A percentile compares a stretch with the other conserved stretches of the same genome.
Conservation (phyloP, 1,284 basidiomycete species). For the Cutaneotrichosporon cutaneum region DNA sequence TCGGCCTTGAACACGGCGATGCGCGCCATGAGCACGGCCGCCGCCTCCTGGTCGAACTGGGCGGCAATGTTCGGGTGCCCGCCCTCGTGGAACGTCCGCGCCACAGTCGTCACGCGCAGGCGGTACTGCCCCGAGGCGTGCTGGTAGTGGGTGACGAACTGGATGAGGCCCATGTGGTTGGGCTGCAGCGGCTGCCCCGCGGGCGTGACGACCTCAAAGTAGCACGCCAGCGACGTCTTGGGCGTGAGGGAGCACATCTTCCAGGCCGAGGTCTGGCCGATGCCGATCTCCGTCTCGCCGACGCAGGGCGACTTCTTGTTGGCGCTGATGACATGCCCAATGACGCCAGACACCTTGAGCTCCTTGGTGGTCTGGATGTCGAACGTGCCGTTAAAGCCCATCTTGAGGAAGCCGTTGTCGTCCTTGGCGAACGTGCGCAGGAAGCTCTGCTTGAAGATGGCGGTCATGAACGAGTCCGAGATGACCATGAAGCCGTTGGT, state of each 20-base stretch:
- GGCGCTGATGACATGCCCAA: slow-evolving; percentile 94
- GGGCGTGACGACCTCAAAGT: slow-evolving; percentile 99
- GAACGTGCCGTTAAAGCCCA: slow-evolving; percentile 99
- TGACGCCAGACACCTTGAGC: slow-evolving; percentile 95
- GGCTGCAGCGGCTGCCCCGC: slow-evolving; percentile 90
- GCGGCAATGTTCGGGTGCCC: slow-evolving; percentile 89
- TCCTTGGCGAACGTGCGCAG: slow-evolving; percentile 92
- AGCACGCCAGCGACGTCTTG: slow-evolving; percentile 84
- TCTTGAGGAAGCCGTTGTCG: slow-evolving; percentile 84
- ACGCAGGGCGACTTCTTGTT: slow-evolving; percentile 96
- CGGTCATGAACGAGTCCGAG: slow-evolving; percentile 96
- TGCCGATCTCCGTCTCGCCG: slow-evolving; percentile 98
- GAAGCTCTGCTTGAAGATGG: slow-evolving; percentile 99
- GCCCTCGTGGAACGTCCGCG: slow-evolving; percentile 95
- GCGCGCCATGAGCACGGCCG: slow-evolving; percentile 96
- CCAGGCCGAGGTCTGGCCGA: slow-evolving; percentile 99
- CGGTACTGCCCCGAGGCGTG: slow-evolving; percentile 93
- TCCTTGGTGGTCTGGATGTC: slow-evolving; percentile 99
- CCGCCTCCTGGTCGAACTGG: slow-evolving; percentile 97
- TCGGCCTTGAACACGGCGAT: slow-evolving; percentile 99
- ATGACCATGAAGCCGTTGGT: slow-evolving; percentile 97
- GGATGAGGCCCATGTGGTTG: slow-evolving; percentile 90
- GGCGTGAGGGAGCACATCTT: slow-evolving; percentile 91
- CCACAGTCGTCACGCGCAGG: slow-evolving; percentile 92
- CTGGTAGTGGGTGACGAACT: slow-evolving; percentile 99